phyloP scores from a whole-genome alignment of 169 alveolate genomes.

The Cryptosporidium viatorum region DNA sequence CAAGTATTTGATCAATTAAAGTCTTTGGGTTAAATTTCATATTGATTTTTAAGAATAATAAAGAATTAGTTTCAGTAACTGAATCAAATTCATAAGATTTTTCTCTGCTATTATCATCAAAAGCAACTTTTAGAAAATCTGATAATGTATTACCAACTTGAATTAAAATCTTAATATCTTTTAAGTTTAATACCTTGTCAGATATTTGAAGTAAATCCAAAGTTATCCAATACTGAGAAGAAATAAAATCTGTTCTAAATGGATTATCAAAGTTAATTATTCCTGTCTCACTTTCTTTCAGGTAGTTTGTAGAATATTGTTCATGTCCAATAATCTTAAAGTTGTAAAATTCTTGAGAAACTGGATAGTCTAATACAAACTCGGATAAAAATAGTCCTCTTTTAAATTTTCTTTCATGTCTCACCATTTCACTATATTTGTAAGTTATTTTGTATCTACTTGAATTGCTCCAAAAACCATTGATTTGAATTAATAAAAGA shows the following conservation, averaged over 20 bases:
- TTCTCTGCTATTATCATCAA: not conserved
- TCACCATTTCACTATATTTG: not conserved
- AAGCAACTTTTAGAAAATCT: not conserved
- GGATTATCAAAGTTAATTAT: not conserved
- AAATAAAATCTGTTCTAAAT: not conserved
- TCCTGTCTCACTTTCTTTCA: not conserved
- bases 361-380: not conserved
- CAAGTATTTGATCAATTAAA: not conserved
- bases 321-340: not conserved
- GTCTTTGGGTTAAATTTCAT: not conserved
- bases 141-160: not conserved
- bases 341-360: not conserved
- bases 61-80: not conserved
- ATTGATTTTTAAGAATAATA: not conserved
- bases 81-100: not conserved
- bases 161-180: not conserved
- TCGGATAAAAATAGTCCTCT: slow-evolving; percentile 12
- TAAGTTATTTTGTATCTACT: not conserved
- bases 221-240: not conserved
- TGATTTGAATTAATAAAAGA: not conserved
- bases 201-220: slow-evolving; percentile 6
- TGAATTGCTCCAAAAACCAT: not conserved
- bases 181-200: not conserved
- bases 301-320: not conserved
- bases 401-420: not conserved